Conservation (phyloP, 352 stramenopile genomes). For the Pythium guiyangense region DNA sequence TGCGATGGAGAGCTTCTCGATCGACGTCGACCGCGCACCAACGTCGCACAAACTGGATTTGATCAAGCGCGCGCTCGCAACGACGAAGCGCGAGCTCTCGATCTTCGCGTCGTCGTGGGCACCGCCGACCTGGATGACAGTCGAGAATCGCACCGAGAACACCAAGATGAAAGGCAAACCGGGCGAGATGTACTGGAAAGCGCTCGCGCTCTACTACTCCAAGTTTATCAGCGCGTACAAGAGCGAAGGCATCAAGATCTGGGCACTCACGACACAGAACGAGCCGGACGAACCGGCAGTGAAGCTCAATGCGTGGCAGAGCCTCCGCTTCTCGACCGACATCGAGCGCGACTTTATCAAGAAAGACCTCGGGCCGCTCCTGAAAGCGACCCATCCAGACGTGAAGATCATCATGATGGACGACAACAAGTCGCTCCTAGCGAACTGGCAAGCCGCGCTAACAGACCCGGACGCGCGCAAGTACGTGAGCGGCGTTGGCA, state of each 20-base stretch:
- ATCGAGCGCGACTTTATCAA: constrained; percentile 74
- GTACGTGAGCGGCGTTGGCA: constrained; percentile 82
- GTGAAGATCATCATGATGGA: constrained; percentile 84
- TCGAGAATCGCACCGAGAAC: constrained; percentile 48
- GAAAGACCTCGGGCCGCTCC: constrained; percentile 63
- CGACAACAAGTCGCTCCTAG: constrained; percentile 76
- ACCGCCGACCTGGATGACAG: constrained; percentile 86
- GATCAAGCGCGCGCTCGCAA: constrained; percentile 51
- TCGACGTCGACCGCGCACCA: constrained; percentile 55
- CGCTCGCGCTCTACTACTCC: constrained; percentile 83
- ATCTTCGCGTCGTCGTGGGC: constrained; percentile 87
- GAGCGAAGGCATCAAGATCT: constrained; percentile 65
- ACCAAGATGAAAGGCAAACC: constrained; percentile 50
- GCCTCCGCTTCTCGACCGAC: constrained; percentile 41
- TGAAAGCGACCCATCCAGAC: constrained; percentile 60
- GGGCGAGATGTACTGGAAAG: constrained; percentile 62
- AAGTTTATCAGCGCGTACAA: constrained; percentile 88
- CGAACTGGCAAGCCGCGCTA: constrained; percentile 31
- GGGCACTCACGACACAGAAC: constrained; percentile 86
- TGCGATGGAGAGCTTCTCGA: constrained; percentile 65
- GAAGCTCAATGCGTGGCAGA: constrained; percentile 52
- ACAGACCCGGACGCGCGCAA: constrained; percentile 39
- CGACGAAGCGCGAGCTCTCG: constrained; percentile 33
- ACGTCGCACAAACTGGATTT: constrained; percentile 67
- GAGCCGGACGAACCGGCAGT: constrained; percentile 59